These are phyloP conservation scores for Marasmius sp. DNA, from an alignment of 1,284 basidiomycete genomes.

Conservation along the genomic window DNA sequence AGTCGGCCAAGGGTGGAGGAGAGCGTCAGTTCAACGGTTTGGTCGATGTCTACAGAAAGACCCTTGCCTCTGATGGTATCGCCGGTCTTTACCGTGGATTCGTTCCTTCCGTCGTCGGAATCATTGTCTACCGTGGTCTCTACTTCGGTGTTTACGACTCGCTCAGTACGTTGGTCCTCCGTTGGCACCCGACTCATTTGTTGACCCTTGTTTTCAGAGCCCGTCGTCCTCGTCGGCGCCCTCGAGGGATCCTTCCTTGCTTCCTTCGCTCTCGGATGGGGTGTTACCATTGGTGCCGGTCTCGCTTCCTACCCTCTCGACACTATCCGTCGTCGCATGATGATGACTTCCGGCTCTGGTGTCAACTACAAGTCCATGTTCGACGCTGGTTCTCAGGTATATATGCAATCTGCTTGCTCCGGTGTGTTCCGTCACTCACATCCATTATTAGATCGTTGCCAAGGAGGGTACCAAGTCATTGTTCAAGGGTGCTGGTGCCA, in stretches of 20 bases:
- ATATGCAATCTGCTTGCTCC: neutral
- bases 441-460: slow-evolving; percentile 64
- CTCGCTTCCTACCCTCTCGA: slow-evolving; percentile 95
- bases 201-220: slow-evolving; percentile 52
- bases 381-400: slow-evolving; percentile 68
- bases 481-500: slow-evolving; percentile 96
- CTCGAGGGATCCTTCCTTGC: slow-evolving; percentile 90
- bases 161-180: slow-evolving; percentile 59
- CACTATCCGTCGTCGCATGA: slow-evolving; percentile 95
- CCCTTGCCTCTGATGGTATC: slow-evolving; percentile 85
- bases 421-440: neutral
- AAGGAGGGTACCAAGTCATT: slow-evolving; percentile 91
- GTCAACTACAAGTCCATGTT: slow-evolving; percentile 93
- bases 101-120: slow-evolving; percentile 92
- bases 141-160: slow-evolving; percentile 96
- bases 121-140: slow-evolving; percentile 95
- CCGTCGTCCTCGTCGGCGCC: slow-evolving; percentile 86
- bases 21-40: slow-evolving; percentile 94
- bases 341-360: slow-evolving; percentile 88
- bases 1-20: slow-evolving; percentile 89
- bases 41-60: slow-evolving; percentile 93
- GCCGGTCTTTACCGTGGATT: slow-evolving; percentile 95
- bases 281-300: slow-evolving; percentile 94
- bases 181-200: neutral
- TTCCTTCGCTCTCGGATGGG: slow-evolving; percentile 90